Evolutionary conservation across 148 eudicot genomes (phyloP).

Genomic region (Agrostemma githago): DNA sequence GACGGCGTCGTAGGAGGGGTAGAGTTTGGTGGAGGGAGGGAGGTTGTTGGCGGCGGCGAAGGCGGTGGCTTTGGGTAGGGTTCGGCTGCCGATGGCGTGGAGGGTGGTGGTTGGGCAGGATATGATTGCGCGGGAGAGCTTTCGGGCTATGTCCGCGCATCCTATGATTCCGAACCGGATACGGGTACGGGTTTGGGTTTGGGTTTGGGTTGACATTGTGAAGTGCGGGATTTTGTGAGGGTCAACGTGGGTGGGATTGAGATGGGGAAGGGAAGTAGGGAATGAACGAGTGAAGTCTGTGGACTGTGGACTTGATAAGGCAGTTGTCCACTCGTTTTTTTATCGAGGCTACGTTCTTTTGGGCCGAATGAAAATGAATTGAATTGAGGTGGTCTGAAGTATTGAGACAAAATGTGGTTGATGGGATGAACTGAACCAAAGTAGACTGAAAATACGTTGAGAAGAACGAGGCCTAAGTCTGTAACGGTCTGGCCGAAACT

Average conservation of each 20-base stretch:
- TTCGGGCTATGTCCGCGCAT: constrained; percentile 71
- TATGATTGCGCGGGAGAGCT: constrained; percentile 51
- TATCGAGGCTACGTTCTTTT: no score
- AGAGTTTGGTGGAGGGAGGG: constrained; percentile 40
- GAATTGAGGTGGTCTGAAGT: no score
- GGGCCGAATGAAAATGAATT: no score
- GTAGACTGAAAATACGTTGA: no score
- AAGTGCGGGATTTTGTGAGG: neutral
- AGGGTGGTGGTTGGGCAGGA: constrained; percentile 46
- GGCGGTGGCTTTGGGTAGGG: constrained; percentile 42
- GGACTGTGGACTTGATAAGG: no score
- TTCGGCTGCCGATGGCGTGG: constrained; percentile 63
- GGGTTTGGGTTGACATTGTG: neutral
- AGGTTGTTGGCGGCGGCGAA: constrained; percentile 43
- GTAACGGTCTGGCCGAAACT: no score
- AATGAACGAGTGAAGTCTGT: no score
- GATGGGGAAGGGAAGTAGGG: neutral
- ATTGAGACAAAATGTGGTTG: no score
- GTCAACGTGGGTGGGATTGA: neutral
- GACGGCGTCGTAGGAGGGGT: constrained; percentile 56
- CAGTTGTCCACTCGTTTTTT: no score
- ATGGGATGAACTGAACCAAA: no score
- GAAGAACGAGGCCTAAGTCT: no score
- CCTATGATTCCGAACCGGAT: constrained; percentile 61
- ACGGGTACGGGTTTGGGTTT: neutral